phyloP scores from a whole-genome alignment of 352 stramenopile genomes.

The Phytophthora chlamydospora region DNA sequence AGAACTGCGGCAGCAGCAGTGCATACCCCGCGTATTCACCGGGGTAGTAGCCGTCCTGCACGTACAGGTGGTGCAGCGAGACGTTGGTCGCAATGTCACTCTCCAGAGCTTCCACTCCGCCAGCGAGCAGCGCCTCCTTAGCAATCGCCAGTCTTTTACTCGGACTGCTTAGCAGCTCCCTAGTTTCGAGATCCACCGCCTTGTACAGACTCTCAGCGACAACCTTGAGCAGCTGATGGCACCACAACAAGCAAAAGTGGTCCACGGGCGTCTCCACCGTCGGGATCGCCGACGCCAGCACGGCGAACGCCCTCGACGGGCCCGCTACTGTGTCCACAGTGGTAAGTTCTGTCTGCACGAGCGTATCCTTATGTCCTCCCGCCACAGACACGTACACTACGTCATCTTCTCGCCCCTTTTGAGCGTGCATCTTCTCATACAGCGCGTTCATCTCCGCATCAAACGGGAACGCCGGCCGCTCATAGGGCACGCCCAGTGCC shows the following conservation, averaged over 20 bases:
- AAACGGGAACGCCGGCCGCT: conserved; percentile 60
- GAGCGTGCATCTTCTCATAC: conserved; percentile 56
- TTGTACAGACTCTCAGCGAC: conserved; percentile 69
- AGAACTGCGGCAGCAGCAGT: conserved; percentile 49
- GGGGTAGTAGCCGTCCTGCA: conserved; percentile 56
- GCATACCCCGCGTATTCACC: conserved; percentile 56
- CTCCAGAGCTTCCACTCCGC: conserved; percentile 5
- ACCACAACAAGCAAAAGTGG: conserved; percentile 87
- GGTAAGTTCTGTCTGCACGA: conserved; percentile 62
- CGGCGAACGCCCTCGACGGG: conserved; percentile 41
- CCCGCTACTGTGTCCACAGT: conserved; percentile 40
- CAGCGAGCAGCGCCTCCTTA: conserved; percentile 48
- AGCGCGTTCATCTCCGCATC: conserved; percentile 68
- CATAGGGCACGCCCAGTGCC: conserved; percentile 70
- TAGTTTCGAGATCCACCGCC: conserved; percentile 57
- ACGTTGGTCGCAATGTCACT: conserved; percentile 29
- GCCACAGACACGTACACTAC: conserved; percentile 77
- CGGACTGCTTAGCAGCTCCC: conserved; percentile 49
- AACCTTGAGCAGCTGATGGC: conserved; percentile 74
- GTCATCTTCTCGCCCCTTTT: conserved; percentile 20
- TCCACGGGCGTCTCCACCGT: conserved; percentile 71
- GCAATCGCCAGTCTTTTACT: conserved; percentile 50
- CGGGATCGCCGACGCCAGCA: conserved; percentile 67
- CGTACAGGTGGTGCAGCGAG: conserved; percentile 50
- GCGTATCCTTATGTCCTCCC: conserved; percentile 81